Evolutionary conservation across 129 eudicot genomes (phyloP).

Genomic region (Smallanthus sonchifolius): DNA sequence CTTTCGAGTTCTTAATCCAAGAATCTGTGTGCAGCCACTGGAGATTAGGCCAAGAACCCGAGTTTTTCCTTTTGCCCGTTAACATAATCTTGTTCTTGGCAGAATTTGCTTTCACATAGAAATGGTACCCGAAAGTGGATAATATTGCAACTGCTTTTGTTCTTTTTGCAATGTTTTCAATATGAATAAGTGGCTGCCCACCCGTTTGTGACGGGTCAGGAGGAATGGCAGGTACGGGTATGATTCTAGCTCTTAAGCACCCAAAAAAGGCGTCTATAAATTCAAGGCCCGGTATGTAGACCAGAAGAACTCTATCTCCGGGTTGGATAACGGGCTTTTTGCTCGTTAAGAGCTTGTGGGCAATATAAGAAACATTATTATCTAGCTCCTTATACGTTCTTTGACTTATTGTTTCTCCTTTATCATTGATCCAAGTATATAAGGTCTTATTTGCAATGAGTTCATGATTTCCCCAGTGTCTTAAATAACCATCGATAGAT

Average conservation of each 20-base stretch:
- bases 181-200: constrained; percentile 43
- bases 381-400: constrained; percentile 38
- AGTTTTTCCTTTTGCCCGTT: constrained; percentile 24
- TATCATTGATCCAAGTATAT: constrained; percentile 39
- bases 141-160: constrained; percentile 44
- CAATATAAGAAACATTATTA: constrained; percentile 33
- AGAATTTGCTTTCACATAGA: constrained; percentile 36
- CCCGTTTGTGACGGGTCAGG: constrained; percentile 48
- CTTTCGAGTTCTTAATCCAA: constrained; percentile 37
- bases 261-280: constrained; percentile 45
- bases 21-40: constrained; percentile 50
- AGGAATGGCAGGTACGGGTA: constrained; percentile 49
- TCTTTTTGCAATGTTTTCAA: constrained; percentile 38
- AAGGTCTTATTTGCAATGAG: constrained; percentile 26
- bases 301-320: constrained; percentile 45
- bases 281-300: constrained; percentile 45
- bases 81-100: constrained; percentile 35
- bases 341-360: constrained; percentile 33
- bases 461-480: constrained; percentile 44
- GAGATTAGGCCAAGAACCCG: constrained; percentile 41
- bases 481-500: constrained; percentile 32
- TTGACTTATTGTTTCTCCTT: constrained; percentile 29
- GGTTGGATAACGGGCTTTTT: constrained; percentile 36
- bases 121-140: constrained; percentile 37
- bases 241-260: constrained; percentile 40